A percentile compares a stretch with the other conserved stretches of the same genome.
Evolutionary conservation across 2,329 filamentous ascomycete genomes (phyloP).

Genomic region (Byssothecium circinans): DNA sequence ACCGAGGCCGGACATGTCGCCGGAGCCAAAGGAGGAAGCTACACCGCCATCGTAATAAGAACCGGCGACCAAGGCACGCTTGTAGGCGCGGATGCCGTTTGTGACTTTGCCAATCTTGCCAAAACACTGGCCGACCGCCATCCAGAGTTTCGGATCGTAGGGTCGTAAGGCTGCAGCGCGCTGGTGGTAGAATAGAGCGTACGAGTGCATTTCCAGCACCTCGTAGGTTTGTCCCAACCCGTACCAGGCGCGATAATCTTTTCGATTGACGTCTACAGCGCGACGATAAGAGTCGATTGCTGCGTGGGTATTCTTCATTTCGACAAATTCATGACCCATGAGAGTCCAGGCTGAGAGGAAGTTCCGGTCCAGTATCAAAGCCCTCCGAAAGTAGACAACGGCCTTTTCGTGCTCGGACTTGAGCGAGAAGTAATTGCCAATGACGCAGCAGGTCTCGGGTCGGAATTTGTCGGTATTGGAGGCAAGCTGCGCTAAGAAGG

Average conservation of each 20-base stretch:
- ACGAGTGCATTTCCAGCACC: constrained; percentile 96
- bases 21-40: constrained; percentile 50
- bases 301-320: constrained; percentile 97
- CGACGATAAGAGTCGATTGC: constrained; percentile 96
- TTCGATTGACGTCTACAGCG: constrained; percentile 91
- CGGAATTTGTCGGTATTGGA: constrained; percentile 93
- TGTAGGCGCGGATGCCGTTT: constrained; percentile 94
- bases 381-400: constrained; percentile 94
- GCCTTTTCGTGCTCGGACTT: constrained; percentile 96
- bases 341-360: constrained; percentile 96
- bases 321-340: constrained; percentile 98
- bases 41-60: constrained; percentile 75
- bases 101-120: constrained; percentile 82
- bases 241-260: constrained; percentile 98
- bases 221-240: constrained; percentile 96
- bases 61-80: constrained; percentile 85
- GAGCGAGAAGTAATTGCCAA: constrained; percentile 95
- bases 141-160: constrained; percentile 99
- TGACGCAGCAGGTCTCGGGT: constrained; percentile 93
- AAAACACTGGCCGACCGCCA: constrained; percentile 88
- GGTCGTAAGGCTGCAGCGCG: constrained; percentile 90
- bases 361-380: constrained; percentile 82
- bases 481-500: constrained; percentile 88
- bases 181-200: constrained; percentile 97
- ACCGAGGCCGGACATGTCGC: constrained; percentile 47